Conservation (phyloP, 2,329 filamentous ascomycete genomes). For the Trichoderma sp. region DNA sequence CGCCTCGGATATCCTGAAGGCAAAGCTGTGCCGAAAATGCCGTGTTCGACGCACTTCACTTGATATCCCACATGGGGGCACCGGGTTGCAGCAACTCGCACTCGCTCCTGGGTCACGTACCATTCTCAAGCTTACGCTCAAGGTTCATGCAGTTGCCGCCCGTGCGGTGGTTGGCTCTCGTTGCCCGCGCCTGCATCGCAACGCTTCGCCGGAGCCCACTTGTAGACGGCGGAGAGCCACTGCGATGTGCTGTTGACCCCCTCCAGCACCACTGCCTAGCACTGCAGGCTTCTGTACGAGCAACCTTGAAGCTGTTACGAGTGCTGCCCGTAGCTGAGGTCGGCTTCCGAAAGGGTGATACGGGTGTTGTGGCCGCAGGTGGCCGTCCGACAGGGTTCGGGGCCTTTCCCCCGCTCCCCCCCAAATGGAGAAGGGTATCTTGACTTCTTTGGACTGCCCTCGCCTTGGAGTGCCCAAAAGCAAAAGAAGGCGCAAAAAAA, state of each 20-base stretch:
- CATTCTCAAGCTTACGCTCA: conserved; percentile 1
- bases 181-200: neutral
- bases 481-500: neutral
- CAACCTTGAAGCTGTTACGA: neutral
- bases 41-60: neutral
- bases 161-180: neutral
- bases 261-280: neutral
- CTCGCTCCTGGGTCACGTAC: neutral
- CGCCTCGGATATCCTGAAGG: neutral
- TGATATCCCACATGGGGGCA: neutral
- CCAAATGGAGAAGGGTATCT: neutral
- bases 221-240: neutral
- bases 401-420: neutral
- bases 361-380: neutral
- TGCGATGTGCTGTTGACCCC: neutral
- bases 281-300: neutral
- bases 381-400: neutral
- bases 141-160: neutral
- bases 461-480: neutral
- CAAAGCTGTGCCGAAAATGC: neutral
- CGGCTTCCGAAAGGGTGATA: neutral
- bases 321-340: neutral
- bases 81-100: neutral
- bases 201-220: neutral
- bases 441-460: neutral